Percentiles rank a stretch among this genome's conserved stretches.
phyloP scores from a whole-genome alignment of 495 filamentous ascomycete species.

The Penicillium flavigenum region DNA sequence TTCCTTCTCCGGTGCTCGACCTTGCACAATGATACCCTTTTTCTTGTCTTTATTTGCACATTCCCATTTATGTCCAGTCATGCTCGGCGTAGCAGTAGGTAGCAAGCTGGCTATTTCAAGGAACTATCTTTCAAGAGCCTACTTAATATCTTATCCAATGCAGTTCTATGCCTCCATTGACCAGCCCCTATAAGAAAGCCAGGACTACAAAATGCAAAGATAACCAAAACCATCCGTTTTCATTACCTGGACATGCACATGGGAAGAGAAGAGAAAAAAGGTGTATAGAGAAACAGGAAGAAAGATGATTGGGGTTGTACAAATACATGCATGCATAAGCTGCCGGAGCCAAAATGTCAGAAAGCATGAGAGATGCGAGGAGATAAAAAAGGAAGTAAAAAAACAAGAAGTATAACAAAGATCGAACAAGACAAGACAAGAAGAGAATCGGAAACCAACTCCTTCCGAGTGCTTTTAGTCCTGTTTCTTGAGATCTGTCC shows the following conservation, averaged over 20 bases:
- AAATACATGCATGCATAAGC: constrained; percentile 50
- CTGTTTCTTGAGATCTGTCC: not conserved
- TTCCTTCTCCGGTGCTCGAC: not conserved
- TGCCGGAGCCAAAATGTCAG: constrained; percentile 37
- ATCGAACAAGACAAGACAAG: constrained; percentile 4
- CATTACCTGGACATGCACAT: constrained; percentile 37
- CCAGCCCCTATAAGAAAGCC: not conserved
- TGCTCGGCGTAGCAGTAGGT: not conserved
- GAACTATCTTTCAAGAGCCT: not conserved
- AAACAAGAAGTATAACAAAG: constrained; percentile 16
- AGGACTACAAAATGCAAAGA: constrained; percentile 1
- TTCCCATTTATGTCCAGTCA: not conserved
- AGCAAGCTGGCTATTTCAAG: not conserved
- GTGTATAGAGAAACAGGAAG: constrained; percentile 23
- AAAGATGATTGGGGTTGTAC: constrained; percentile 39
- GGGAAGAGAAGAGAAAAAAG: constrained; percentile 24
- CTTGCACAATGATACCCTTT: constrained; percentile 8
- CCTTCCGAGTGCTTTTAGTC: not conserved
- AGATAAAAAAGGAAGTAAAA: constrained; percentile 20
- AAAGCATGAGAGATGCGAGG: constrained; percentile 31
- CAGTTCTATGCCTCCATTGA: not conserved
- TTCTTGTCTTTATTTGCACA: not conserved
- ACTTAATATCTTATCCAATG: not conserved
- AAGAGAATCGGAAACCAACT: not conserved
- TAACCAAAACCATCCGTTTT: constrained; percentile 23